Evolutionary conservation across 225 moss, liverwort and hornwort species (phyloP).

Genomic region (Physcomitrium patens): DNA sequence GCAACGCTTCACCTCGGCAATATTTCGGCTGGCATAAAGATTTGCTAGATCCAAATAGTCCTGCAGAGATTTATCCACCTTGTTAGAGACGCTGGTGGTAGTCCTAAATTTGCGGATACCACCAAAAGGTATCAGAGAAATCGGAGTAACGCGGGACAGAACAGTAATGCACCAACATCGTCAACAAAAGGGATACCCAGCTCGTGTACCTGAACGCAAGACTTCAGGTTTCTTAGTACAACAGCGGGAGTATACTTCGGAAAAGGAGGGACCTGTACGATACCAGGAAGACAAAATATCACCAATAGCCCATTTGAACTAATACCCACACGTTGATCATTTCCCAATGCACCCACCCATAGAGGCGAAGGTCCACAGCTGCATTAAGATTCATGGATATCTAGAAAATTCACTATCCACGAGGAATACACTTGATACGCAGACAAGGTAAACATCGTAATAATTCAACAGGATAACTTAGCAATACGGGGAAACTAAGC

Average conservation of each 20-base stretch:
- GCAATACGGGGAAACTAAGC: too few relatives aligned
- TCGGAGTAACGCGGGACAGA: background rate
- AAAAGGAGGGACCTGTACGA: slow-evolving; percentile 86
- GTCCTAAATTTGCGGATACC: background rate
- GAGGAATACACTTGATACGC: too few relatives aligned
- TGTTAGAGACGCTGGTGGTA: slow-evolving; percentile 18
- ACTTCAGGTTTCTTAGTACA: slow-evolving; percentile 87
- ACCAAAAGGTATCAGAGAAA: background rate
- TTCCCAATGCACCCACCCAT: slow-evolving; percentile 4
- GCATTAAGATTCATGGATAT: background rate
- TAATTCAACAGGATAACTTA: too few relatives aligned
- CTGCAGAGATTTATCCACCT: slow-evolving; percentile 46
- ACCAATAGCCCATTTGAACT: slow-evolving; percentile 4
- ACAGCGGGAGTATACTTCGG: slow-evolving; percentile 95
- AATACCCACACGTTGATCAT: slow-evolving; percentile 12
- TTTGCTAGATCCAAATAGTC: slow-evolving; percentile 94
- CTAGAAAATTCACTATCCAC: too few relatives aligned
- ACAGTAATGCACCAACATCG: background rate
- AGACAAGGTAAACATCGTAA: too few relatives aligned
- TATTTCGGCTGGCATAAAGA: slow-evolving; percentile 77
- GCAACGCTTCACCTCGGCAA: slow-evolving; percentile 86
- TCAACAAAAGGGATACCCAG: slow-evolving; percentile 17
- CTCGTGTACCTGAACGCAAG: slow-evolving; percentile 82
- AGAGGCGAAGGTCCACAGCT: background rate
- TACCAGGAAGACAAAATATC: slow-evolving; percentile 7